Conservation (phyloP, 179 eudicot genomes). For the Pouteria campechiana region DNA sequence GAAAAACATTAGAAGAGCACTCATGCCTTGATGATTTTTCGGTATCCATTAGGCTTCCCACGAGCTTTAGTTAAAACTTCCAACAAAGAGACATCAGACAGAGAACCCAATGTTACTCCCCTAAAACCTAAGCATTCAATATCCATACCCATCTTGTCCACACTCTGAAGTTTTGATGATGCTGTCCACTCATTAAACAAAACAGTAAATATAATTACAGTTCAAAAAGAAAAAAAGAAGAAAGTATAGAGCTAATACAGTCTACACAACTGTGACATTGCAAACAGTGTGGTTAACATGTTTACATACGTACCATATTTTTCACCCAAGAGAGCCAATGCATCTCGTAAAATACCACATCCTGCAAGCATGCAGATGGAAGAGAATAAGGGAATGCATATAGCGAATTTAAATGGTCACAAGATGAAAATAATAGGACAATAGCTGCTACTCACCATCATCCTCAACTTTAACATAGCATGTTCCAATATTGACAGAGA, state of each 20-base stretch:
- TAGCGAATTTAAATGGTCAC: not conserved
- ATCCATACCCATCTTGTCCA: constrained; percentile 20
- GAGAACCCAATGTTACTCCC: constrained; percentile 91
- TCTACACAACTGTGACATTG: too few species aligned
- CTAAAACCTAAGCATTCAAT: constrained; percentile 57
- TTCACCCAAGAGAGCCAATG: constrained; percentile 75
- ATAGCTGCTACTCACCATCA: constrained; percentile 52
- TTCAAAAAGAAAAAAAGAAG: too few species aligned
- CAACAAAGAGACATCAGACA: constrained; percentile 74
- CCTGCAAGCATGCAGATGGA: constrained; percentile 41
- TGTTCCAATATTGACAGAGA: constrained; percentile 53
- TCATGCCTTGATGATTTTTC: constrained; percentile 80
- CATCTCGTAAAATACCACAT: constrained; percentile 77
- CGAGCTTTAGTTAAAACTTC: constrained; percentile 78
- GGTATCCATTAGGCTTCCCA: constrained; percentile 90
- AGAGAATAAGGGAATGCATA: not conserved
- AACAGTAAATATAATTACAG: too few species aligned
- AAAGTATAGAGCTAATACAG: too few species aligned
- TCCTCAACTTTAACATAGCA: constrained; percentile 78
- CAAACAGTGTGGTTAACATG: not conserved
- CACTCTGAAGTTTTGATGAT: constrained; percentile 50
- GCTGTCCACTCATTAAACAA: constrained; percentile 31
- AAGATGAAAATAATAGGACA: not conserved
- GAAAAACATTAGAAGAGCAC: constrained; percentile 2
- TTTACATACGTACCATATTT: constrained; percentile 47